Base-by-base conservation (phyloP, 1,284 basidiomycete species). In the Sporisorium exsertum region DNA sequence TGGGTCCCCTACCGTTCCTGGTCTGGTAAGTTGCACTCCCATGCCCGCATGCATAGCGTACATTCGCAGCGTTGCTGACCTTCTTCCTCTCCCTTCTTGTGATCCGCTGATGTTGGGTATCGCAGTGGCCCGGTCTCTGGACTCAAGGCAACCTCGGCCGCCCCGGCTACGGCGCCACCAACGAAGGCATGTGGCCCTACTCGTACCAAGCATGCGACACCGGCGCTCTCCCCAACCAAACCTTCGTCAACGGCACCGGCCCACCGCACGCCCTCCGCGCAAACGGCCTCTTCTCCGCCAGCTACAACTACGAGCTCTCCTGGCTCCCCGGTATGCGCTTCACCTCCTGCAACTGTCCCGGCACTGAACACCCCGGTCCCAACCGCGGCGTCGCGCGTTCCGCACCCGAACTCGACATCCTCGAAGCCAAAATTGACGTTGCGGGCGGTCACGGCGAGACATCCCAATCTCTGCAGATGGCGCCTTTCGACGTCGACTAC, bases 401-500 rank as follows among this genome's bases (percentile, higher is more conserved):
- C n/a, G 83, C 80, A 13, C 85, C 85, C 5, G 85, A 86, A 59
- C 57, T 86, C 29, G 85, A 86, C 61, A 80, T 86, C 29, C 73
- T 84, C 55, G 84, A 86, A 70, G 80, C 84, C 18, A 88, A 90
- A 75, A 88, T 87, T 89, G 86, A 91, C 89, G 83, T 65, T 0
- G 66, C 64, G n/a, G 49, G 58, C 3, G 84, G 82, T 3, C 63
- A 63, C 47, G 74, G 77, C 16, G 70, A 75, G 24, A 82, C 81
- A 0, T 86, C 82, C 64, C 77, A 82, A 64, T 84, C 84, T 9
- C 72, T 81, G 45, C 85, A 86, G 55, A 78, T 82, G 60, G 85
- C 85, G 1, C 85, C 85, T 0, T 86, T 84, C 68, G 82, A 84
- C 64, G 62, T 77, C 9, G 74, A 77, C 37, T 83, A 83, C 65